A percentile compares a stretch with the other conserved stretches of the same genome.
Conservation (phyloP, 441 rosid species). For the Sinapis alba region DNA sequence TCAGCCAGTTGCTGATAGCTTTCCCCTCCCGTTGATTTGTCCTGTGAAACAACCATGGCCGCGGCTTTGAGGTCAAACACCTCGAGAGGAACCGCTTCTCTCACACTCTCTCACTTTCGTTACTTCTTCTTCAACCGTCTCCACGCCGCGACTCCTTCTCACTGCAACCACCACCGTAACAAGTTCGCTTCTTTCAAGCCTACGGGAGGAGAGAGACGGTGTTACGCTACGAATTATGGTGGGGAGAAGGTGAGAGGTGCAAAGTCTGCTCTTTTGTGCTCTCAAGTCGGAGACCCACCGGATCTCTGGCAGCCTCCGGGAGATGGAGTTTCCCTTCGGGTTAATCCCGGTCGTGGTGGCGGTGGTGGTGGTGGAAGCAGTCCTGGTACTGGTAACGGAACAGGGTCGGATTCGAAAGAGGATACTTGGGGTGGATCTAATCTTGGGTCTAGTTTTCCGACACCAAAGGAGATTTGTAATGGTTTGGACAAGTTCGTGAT, state of each 20-base stretch:
- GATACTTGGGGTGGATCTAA: slow-evolving; percentile 90
- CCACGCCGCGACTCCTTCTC: slow-evolving; percentile 48
- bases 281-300: slow-evolving; percentile 92
- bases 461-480: slow-evolving; percentile 90
- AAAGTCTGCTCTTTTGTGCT: slow-evolving; percentile 42
- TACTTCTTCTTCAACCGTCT: slow-evolving; percentile 56
- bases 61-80: slow-evolving; percentile 67
- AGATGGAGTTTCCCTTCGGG: slow-evolving; percentile 63
- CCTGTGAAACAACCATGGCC: slow-evolving; percentile 49
- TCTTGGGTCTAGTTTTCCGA: slow-evolving; percentile 82
- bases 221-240: slow-evolving; percentile 31
- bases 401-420: slow-evolving; percentile 61
- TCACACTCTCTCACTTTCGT: slow-evolving; percentile 65
- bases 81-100: slow-evolving; percentile 59
- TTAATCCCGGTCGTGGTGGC: slow-evolving; percentile 49
- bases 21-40: neutral
- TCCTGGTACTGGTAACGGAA: slow-evolving; percentile 49
- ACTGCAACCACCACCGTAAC: slow-evolving; percentile 40
- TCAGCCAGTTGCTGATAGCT: slow-evolving; percentile 16
- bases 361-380: slow-evolving; percentile 46
- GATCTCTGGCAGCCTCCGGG: slow-evolving; percentile 99
- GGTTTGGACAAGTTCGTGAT: slow-evolving; percentile 90
- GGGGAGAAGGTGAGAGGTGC: slow-evolving; percentile 14
- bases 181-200: slow-evolving; percentile 68
- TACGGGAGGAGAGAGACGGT: slow-evolving; percentile 41